Conservation (phyloP, 1,284 basidiomycete species). For the Chalciporus sp. region DNA sequence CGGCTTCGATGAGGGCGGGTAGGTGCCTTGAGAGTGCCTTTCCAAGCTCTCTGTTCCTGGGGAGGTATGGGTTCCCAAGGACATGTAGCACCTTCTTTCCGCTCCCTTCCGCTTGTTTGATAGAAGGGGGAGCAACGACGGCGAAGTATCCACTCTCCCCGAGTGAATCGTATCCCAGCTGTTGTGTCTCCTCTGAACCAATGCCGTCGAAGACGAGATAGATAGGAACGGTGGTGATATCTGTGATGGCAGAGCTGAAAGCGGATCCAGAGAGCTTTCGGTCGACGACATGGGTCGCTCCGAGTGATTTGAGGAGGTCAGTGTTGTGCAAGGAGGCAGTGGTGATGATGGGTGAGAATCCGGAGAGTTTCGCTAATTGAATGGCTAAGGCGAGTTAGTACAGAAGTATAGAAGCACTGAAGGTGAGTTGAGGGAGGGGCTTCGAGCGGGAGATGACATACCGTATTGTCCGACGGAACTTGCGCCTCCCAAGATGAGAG, state of each 20-base stretch:
- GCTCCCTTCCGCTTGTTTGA: constrained; percentile 18
- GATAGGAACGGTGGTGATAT: constrained; percentile 15
- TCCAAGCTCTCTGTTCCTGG: constrained; percentile 18
- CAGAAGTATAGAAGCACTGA: background rate
- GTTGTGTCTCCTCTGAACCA: constrained; percentile 23
- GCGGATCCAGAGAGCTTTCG: constrained; percentile 18
- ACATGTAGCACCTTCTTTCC: constrained; percentile 16
- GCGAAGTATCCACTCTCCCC: constrained; percentile 22
- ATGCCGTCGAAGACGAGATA: constrained; percentile 22
- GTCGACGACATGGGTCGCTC: constrained; percentile 38
- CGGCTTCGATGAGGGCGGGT: constrained; percentile 17
- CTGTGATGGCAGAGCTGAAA: constrained; percentile 14
- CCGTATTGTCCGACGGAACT: constrained; percentile 39
- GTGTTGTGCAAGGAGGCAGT: constrained; percentile 37
- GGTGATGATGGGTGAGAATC: constrained; percentile 33
- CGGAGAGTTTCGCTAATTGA: constrained; percentile 37
- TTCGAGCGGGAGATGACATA: no score
- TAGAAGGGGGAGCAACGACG: background rate
- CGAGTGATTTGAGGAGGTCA: constrained; percentile 36
- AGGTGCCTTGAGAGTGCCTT: constrained; percentile 16
- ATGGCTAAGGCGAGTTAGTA: constrained; percentile 33
- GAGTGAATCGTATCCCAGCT: constrained; percentile 25
- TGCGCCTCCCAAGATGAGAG: constrained; percentile 40
- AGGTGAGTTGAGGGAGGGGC: background rate
- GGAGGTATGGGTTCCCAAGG: constrained; percentile 9